Percentiles rank a stretch among this genome's conserved stretches.
Conservation (phyloP, 1,284 basidiomycete genomes). For the Pisolithus thermaeus region DNA sequence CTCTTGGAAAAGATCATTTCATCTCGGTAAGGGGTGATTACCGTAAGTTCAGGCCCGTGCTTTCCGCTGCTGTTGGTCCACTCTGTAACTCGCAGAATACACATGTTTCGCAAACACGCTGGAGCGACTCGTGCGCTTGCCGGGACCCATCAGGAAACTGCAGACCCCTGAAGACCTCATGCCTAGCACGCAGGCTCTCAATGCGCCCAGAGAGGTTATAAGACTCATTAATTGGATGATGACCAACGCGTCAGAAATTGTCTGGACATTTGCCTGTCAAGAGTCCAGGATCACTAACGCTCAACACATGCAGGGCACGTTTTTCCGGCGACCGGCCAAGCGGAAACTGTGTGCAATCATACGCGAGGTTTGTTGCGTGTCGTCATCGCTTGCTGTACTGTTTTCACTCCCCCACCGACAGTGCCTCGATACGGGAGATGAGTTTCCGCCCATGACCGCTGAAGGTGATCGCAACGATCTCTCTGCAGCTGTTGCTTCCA, state of each 20-base stretch:
- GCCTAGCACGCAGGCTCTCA: slow-evolving; percentile 44
- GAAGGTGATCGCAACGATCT: slow-evolving; percentile 29
- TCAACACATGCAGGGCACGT: slow-evolving; percentile 34
- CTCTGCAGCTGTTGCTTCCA: slow-evolving; percentile 49
- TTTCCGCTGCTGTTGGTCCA: not conserved
- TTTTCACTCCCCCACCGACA: slow-evolving; percentile 13
- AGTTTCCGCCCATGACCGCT: slow-evolving; percentile 42
- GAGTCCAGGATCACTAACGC: slow-evolving; percentile 1
- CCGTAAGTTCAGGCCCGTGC: slow-evolving; percentile 37
- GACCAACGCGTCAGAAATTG: slow-evolving; percentile 42
- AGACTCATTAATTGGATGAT: slow-evolving; percentile 71
- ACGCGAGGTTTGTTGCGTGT: slow-evolving; percentile 44
- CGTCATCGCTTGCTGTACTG: slow-evolving; percentile 13
- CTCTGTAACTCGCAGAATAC: slow-evolving; percentile 39
- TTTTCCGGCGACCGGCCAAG: slow-evolving; percentile 49
- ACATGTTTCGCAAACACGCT: slow-evolving; percentile 68
- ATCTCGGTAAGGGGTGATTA: slow-evolving; percentile 57
- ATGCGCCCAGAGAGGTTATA: slow-evolving; percentile 66
- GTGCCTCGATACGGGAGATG: slow-evolving; percentile 63
- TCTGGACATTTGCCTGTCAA: slow-evolving; percentile 25
- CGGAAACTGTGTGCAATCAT: slow-evolving; percentile 41
- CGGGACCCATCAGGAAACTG: slow-evolving; percentile 50
- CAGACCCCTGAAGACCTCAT: slow-evolving; percentile 39
- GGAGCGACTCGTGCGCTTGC: slow-evolving; percentile 48
- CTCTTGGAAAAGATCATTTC: slow-evolving; percentile 68